Evolutionary conservation across 1,284 basidiomycete genomes (phyloP).

Genomic region (Cryptococcus floricola): DNA sequence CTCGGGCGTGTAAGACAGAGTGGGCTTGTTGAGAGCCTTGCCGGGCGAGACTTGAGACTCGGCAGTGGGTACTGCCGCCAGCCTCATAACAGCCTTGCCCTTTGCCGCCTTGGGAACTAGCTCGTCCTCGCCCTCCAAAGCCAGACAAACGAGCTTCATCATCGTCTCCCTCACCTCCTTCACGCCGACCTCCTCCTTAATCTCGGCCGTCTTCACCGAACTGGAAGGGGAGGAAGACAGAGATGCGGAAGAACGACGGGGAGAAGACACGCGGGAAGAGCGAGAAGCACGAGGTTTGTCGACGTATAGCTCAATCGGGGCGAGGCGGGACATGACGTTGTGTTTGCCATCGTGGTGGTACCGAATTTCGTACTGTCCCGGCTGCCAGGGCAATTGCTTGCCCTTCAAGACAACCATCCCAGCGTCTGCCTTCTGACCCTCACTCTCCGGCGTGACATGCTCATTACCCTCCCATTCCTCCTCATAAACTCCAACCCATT

Average conservation of each 20-base stretch:
- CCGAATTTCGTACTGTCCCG: conserved; percentile 79
- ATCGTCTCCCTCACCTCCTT: conserved; percentile 62
- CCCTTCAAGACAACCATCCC: conserved; percentile 74
- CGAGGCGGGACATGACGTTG: conserved; percentile 82
- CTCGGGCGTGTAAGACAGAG: background rate
- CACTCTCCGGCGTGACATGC: conserved; percentile 54
- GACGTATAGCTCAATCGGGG: conserved; percentile 85
- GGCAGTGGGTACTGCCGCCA: background rate
- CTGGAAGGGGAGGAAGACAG: conserved; percentile 3
- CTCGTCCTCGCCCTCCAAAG: conserved; percentile 77
- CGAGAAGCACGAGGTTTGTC: conserved; percentile 6
- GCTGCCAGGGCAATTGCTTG: conserved; percentile 76
- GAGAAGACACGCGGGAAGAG: too few relatives aligned
- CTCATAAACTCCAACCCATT: conserved; percentile 87
- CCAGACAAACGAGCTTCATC: conserved; percentile 73
- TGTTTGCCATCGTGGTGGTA: conserved; percentile 88
- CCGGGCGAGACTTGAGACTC: background rate
- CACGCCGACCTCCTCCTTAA: conserved; percentile 55
- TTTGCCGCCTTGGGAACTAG: conserved; percentile 66
- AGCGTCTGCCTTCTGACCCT: conserved; percentile 50
- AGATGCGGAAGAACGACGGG: background rate
- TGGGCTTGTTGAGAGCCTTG: background rate
- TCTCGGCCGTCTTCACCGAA: conserved; percentile 1
- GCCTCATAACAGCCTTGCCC: background rate
- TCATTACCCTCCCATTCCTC: conserved; percentile 91